These are phyloP conservation scores for Hemileia vastatrix DNA, from an alignment of 1,284 basidiomycete species.

Conservation along the genomic window DNA sequence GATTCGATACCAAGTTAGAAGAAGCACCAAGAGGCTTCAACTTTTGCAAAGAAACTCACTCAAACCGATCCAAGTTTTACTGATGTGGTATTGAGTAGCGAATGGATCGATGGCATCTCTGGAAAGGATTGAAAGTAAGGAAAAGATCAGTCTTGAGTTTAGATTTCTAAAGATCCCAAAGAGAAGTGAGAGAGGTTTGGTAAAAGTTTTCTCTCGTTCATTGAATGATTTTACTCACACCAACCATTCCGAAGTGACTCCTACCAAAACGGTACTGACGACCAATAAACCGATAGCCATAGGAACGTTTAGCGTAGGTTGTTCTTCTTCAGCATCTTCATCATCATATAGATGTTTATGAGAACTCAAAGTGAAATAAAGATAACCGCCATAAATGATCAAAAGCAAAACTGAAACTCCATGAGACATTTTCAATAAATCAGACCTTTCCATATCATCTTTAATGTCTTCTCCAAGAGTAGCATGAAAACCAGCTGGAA, in stretches of 20 bases:
- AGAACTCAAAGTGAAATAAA: conserved; percentile 30
- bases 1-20: too few relatives aligned
- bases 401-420: conserved; percentile 34
- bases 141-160: too few relatives aligned
- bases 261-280: conserved; percentile 31
- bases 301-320: conserved; percentile 32
- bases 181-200: too few relatives aligned
- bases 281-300: conserved; percentile 29
- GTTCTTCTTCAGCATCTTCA: conserved; percentile 31
- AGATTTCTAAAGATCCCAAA: too few relatives aligned
- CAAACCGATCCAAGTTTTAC: too few relatives aligned
- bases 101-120: too few relatives aligned
- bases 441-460: conserved; percentile 29
- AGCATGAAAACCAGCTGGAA: conserved; percentile 37
- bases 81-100: too few relatives aligned
- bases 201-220: too few relatives aligned
- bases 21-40: too few relatives aligned
- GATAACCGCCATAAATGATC: conserved; percentile 36
- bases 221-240: conserved; percentile 13
- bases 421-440: conserved; percentile 34
- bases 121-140: too few relatives aligned
- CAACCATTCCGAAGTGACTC: conserved; percentile 39
- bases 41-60: too few relatives aligned
- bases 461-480: conserved; percentile 29
- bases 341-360: conserved; percentile 31